Percentiles rank a stretch among this genome's conserved stretches.
Evolutionary conservation across 805 yeast species (phyloP).

Genomic region (Priceomyces castillae): DNA sequence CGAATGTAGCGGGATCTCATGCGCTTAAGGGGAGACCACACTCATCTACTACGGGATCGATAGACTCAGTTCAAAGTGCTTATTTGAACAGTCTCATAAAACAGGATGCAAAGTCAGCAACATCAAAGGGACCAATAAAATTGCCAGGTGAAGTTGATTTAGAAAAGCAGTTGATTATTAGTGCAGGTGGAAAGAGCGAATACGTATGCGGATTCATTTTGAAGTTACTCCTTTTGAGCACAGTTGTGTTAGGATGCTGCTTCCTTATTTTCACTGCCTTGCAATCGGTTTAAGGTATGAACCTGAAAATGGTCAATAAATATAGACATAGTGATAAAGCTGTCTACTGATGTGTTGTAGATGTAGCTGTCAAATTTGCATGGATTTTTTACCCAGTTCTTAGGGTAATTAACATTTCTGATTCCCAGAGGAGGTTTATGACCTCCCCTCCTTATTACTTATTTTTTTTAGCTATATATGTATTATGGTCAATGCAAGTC

Average conservation of each 20-base stretch:
- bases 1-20: slow-evolving; percentile 7
- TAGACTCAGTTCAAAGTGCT: slow-evolving; percentile 14
- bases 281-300: slow-evolving; percentile 5
- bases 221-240: slow-evolving; percentile 27
- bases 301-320: too few relatives aligned
- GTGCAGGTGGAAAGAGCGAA: slow-evolving; percentile 38
- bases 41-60: slow-evolving; percentile 14
- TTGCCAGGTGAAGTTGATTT: slow-evolving; percentile 31
- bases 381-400: too few relatives aligned
- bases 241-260: slow-evolving; percentile 31
- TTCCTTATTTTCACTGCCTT: slow-evolving; percentile 37
- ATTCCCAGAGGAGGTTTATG: too few relatives aligned
- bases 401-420: too few relatives aligned
- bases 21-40: slow-evolving; percentile 19
- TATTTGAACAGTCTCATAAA: slow-evolving; percentile 10
- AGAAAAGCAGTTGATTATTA: slow-evolving; percentile 35
- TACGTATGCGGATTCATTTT: slow-evolving; percentile 30
- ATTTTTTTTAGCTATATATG: too few relatives aligned
- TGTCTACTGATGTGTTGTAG: too few relatives aligned
- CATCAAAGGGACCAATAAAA: slow-evolving; percentile 11
- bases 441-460: too few relatives aligned
- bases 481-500: too few relatives aligned
- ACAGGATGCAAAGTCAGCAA: slow-evolving; percentile 10
- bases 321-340: too few relatives aligned
- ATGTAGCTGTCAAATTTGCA: too few relatives aligned